Evolutionary conservation across 306 rosid species (phyloP).

Genomic region (Prunus fruticosa): DNA sequence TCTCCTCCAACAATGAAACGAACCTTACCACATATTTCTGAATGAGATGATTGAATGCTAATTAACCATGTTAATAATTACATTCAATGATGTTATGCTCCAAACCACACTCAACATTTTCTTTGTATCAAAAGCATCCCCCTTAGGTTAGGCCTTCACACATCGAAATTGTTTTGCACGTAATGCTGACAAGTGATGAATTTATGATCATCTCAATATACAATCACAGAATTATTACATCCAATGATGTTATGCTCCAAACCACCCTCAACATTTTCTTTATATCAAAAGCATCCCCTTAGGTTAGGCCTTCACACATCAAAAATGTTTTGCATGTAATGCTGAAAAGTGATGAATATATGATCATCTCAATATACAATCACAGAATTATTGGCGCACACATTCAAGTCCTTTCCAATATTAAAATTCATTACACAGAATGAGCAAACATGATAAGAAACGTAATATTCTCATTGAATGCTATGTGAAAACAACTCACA

Average conservation of each 20-base stretch:
- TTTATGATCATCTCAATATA: background rate
- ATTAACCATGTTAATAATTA: slow-evolving; percentile 9
- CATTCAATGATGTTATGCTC: background rate
- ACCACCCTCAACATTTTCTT: background rate
- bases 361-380: background rate
- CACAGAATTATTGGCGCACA: background rate
- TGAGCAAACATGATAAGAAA: background rate
- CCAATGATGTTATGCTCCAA: background rate
- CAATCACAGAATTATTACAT: background rate
- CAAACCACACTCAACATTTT: background rate
- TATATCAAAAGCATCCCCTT: background rate
- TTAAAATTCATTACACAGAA: background rate
- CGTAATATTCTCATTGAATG: background rate
- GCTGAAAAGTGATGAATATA: background rate
- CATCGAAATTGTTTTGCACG: background rate
- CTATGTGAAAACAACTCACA: slow-evolving; percentile 48
- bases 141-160: background rate
- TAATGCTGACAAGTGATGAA: background rate
- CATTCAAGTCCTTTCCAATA: background rate
- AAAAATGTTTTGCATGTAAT: background rate
- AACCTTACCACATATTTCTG: slow-evolving; percentile 51
- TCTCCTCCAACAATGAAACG: slow-evolving; percentile 89
- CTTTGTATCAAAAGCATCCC: background rate
- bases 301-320: background rate
- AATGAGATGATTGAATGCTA: slow-evolving; percentile 16